Evolutionary conservation across 345 rosid species (phyloP), one percentile per base, ranked within the genome.

Genomic region (Erysimum cheiranthoides): DNA sequence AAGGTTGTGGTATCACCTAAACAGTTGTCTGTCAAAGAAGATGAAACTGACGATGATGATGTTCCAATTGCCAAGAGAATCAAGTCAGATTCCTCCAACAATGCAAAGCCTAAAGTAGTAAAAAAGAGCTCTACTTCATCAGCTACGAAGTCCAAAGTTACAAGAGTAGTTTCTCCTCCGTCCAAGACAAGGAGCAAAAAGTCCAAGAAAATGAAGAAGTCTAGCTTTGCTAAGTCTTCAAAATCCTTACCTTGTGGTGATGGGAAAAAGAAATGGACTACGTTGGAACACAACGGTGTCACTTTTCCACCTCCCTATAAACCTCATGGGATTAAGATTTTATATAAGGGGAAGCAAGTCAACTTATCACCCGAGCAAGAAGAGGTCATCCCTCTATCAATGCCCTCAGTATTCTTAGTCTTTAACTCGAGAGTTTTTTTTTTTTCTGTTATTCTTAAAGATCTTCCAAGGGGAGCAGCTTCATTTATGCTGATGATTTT

Each of bases 251-350:
- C 92, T 40, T 82, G 87, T 32, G 84, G 92, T 8, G 97, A 94
- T 80, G 98, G 98, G 25, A 89, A 92, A 79, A 86, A 86, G 79
- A 92, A 92, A 79, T 94, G 96, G 97, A 90, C 86, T 25, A 92
- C 95, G 8, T 81, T 94, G 86, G 92, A 54, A 67, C 98, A 94
- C 81, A 92, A 66, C 52, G 98, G 98, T 77, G 97, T 94, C 52
- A 94, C 85, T 71, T 94, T 94, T 63, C 97, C 97, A 10, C 96
- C 97, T 79, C 79, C 92, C 13, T 94, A 94, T 82, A 61, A 63
- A 36, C 88, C 93, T 82, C 96, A 94, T 81, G 96, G 97, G 39
- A 39, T 87, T 64, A 90, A 88, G 86, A 86, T 94, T 42, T 81
- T 82, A 12, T 90, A 90, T 71, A 81, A 90, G 61, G 93, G 96